phyloP scores from a whole-genome alignment of 2,329 filamentous ascomycete species.

The Septoria linicola region DNA sequence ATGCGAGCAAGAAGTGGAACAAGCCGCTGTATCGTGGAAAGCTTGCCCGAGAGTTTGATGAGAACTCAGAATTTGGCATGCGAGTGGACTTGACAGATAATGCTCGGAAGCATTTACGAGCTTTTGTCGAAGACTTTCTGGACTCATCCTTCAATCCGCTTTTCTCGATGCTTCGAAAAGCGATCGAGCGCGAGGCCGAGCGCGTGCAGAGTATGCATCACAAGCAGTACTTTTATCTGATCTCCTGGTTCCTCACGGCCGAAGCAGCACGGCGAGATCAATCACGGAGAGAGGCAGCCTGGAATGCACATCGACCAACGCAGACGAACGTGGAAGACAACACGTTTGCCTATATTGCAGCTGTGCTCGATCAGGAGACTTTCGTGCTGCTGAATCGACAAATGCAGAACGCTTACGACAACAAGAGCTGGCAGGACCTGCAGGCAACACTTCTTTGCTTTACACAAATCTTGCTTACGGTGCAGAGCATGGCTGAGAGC shows the following conservation, averaged over 20 bases:
- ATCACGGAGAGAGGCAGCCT: slow-evolving; percentile 46
- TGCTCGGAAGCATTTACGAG: slow-evolving; percentile 73
- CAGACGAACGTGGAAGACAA: slow-evolving; percentile 55
- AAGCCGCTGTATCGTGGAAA: slow-evolving; percentile 63
- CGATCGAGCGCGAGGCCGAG: slow-evolving; percentile 84
- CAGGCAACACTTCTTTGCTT: slow-evolving; percentile 90
- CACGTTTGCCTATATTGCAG: slow-evolving; percentile 82
- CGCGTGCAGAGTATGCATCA: slow-evolving; percentile 72
- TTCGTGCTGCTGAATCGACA: slow-evolving; percentile 84
- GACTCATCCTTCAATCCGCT: slow-evolving; percentile 91
- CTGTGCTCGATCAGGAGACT: slow-evolving; percentile 89
- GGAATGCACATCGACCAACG: slow-evolving; percentile 42
- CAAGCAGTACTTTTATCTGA: slow-evolving; percentile 86
- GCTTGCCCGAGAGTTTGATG: slow-evolving; percentile 49
- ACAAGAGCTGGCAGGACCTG: slow-evolving; percentile 83
- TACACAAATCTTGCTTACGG: slow-evolving; percentile 81
- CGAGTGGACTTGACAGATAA: slow-evolving; percentile 66
- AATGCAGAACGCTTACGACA: slow-evolving; percentile 75
- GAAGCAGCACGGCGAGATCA: slow-evolving; percentile 66
- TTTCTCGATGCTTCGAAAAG: slow-evolving; percentile 80
- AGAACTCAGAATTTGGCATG: slow-evolving; percentile 71
- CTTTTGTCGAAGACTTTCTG: slow-evolving; percentile 88
- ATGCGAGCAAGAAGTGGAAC: slow-evolving; percentile 84
- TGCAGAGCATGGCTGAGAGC: slow-evolving; percentile 87
- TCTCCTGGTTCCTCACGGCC: slow-evolving; percentile 83